Base-by-base conservation (phyloP, 192 early-diverging fungal genomes). In the Lobosporangium transversale region DNA sequence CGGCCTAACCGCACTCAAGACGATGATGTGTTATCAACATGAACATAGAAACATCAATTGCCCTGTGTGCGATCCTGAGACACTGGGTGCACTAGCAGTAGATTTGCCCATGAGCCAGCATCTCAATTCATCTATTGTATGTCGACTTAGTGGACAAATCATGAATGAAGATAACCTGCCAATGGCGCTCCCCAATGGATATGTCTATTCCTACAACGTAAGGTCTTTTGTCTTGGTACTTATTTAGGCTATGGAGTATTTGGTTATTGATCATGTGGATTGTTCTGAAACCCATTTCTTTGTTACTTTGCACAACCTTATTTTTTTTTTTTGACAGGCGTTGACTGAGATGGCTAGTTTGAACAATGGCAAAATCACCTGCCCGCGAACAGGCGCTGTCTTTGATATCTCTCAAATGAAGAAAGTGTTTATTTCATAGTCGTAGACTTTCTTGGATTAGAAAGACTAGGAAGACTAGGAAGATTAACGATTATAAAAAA, bases 131-230 rank as follows among this genome's bases (percentile, higher is more conserved):
- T 94, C 90, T 36, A 81, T 98, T 27, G 97, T 99, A 21, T 98
- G 97, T 80, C 86, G 94, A 15, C 89, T 98, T 26, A 90, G 90
- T 27, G 95, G 95, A 20, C 87, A 90, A 37, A 94, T 95, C 29
- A 98, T 99, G 93, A 90, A 97, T 76, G 97, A 95, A 73, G 89
- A 96, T 79, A 99, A 99, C 73, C 89, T 92, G 47, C 97, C 97
- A 0, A 91, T 99, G 93, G 87, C 92, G 4, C 81, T 98, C 53
- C 97, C 96, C 21, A 98, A 99, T 81, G 97, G 97, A 43, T 89
- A 94, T 48, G 97, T 98, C 12, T 99, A 99, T 75, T 96, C 94
- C 9, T 80, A 80, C 29, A 78, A 89, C 81, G 94, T 96, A 85
- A 70, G 64, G n/a, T 29, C 18, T 23, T 11, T 6, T 29, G n/a